A percentile compares a stretch with the other conserved stretches of the same genome.
Evolutionary conservation across 139 green algal species (phyloP).

Genomic region (Micromonas pusilla): DNA sequence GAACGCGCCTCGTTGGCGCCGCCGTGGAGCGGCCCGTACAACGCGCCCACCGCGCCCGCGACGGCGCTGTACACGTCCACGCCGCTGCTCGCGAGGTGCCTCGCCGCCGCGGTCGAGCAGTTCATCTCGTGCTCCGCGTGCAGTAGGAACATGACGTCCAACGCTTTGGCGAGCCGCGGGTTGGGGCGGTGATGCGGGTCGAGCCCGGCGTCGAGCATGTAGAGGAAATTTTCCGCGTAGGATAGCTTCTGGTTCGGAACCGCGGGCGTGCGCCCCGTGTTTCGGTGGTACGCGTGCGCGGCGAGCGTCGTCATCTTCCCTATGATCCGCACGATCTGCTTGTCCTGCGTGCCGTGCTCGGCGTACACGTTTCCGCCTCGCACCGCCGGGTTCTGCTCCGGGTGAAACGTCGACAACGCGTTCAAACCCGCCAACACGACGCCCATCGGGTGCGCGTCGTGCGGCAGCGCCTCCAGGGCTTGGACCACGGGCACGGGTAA

Average conservation of each 20-base stretch:
- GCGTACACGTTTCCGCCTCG: constrained; percentile 86
- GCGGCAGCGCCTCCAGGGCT: constrained; percentile 70
- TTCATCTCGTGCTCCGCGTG: constrained; percentile 99
- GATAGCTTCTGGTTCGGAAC: constrained; percentile 73
- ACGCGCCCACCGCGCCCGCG: constrained; percentile 79
- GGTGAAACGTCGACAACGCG: constrained; percentile 75
- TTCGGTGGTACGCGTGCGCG: constrained; percentile 87
- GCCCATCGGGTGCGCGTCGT: constrained; percentile 91
- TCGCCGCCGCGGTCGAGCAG: constrained; percentile 79
- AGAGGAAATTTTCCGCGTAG: constrained; percentile 96
- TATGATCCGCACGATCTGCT: constrained; percentile 90
- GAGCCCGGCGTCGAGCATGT: constrained; percentile 85
- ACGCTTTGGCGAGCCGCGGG: constrained; percentile 34
- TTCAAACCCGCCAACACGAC: constrained; percentile 73
- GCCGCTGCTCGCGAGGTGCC: constrained; percentile 61
- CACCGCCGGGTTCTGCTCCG: constrained; percentile 89
- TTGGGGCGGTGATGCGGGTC: constrained; percentile 25
- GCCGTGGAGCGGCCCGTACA: constrained; percentile 96
- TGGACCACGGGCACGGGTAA: constrained; percentile 68
- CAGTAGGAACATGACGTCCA: constrained; percentile 94
- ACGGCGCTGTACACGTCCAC: constrained; percentile 89
- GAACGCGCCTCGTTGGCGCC: constrained; percentile 98
- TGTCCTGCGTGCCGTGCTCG: constrained; percentile 76
- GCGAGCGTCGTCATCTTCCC: constrained; percentile 82
- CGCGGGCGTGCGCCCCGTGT: constrained; percentile 63